Percentiles rank a stretch among this genome's conserved stretches.
Conservation (phyloP, 495 filamentous ascomycete genomes). For the Pseudevernia furfuracea region DNA sequence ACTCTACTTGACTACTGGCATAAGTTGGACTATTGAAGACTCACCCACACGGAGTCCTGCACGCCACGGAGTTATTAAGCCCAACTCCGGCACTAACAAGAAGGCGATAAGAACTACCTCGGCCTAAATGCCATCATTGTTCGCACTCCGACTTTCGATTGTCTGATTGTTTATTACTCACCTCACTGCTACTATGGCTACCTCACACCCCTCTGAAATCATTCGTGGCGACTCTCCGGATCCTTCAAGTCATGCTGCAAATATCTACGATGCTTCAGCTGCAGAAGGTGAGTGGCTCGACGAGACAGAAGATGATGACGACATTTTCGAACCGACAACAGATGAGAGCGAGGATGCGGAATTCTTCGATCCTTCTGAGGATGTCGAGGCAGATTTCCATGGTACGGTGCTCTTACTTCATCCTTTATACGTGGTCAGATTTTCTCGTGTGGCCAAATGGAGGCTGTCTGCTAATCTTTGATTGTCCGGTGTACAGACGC, state of each 20-base stretch:
- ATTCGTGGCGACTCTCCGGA: slow-evolving; percentile 21
- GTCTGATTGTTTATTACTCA: background rate
- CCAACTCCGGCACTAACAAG: background rate
- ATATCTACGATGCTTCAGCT: slow-evolving; percentile 23
- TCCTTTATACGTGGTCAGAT: background rate
- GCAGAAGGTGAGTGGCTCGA: slow-evolving; percentile 37
- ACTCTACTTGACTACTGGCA: too few species aligned
- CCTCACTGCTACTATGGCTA: slow-evolving; percentile 1
- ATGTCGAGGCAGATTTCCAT: slow-evolving; percentile 41
- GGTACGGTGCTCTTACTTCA: slow-evolving; percentile 23
- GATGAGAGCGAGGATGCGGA: slow-evolving; percentile 36
- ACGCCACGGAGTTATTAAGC: background rate
- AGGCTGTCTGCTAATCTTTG: background rate
- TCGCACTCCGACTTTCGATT: too few species aligned
- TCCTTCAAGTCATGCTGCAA: slow-evolving; percentile 23
- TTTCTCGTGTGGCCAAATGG: background rate
- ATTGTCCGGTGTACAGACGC: slow-evolving; percentile 15
- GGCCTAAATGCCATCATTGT: background rate
- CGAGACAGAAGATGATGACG: slow-evolving; percentile 45
- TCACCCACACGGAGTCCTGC: too few species aligned
- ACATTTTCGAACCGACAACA: slow-evolving; percentile 38
- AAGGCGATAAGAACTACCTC: background rate
- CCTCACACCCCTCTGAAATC: background rate
- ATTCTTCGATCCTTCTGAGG: slow-evolving; percentile 29
- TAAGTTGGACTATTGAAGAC: too few species aligned